Evolutionary conservation across 2,329 filamentous ascomycete genomes (phyloP).

Genomic region (Harringtonia lauricola): DNA sequence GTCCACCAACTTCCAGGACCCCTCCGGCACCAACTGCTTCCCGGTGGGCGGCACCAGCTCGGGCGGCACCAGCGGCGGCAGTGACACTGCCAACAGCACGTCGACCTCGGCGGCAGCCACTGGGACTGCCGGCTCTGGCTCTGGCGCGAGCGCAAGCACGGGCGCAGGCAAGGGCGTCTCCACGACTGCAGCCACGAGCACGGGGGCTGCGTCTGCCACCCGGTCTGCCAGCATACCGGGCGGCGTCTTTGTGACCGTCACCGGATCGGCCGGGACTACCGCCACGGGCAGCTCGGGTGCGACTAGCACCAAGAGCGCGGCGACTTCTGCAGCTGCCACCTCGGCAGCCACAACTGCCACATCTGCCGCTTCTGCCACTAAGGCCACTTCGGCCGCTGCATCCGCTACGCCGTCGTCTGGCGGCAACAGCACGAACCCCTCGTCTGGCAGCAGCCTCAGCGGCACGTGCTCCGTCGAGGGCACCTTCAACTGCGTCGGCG

Average conservation of each 20-base stretch:
- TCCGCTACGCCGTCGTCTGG: conserved; percentile 11
- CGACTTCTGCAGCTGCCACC: conserved; percentile 1
- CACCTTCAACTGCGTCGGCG: conserved; percentile 36
- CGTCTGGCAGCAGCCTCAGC: conserved; percentile 24
- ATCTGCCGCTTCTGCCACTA: conserved; percentile 3
- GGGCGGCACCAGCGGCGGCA: not conserved
- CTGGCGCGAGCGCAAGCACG: conserved; percentile 3
- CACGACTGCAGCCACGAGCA: not conserved
- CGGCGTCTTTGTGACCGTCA: conserved; percentile 30
- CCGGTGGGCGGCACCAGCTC: conserved; percentile 4
- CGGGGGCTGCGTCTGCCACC: conserved; percentile 4
- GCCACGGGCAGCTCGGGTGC: not conserved
- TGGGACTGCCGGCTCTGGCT: not conserved
- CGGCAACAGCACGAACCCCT: conserved; percentile 6
- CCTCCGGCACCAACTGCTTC: conserved; percentile 11
- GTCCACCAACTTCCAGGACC: conserved; percentile 9
- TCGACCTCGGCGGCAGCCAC: not conserved
- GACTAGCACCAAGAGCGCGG: not conserved
- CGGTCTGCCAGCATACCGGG: not conserved
- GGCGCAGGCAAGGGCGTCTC: not conserved
- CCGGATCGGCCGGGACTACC: conserved; percentile 10
- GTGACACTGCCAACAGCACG: conserved; percentile 6
- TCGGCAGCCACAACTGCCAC: conserved; percentile 7
- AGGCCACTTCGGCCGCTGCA: conserved; percentile 2
- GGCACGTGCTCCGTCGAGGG: conserved; percentile 35